A percentile compares a stretch with the other conserved stretches of the same genome.
phyloP scores from a whole-genome alignment of 2,329 filamentous ascomycete genomes.

The Pseudogymnoascus verrucosus region DNA sequence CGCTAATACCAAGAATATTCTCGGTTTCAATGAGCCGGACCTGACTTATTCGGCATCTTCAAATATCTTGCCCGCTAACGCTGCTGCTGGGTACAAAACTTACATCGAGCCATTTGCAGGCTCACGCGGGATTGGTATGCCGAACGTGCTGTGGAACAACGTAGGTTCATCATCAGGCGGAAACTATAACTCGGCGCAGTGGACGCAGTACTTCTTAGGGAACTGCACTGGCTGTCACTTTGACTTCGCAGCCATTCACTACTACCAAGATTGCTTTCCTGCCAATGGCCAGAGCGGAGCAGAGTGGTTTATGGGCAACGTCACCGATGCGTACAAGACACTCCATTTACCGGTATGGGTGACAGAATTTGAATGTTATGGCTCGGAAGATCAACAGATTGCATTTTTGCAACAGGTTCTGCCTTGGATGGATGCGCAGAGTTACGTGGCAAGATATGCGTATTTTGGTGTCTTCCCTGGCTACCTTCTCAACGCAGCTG shows the following conservation, averaged over 20 bases:
- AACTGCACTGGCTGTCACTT: constrained; percentile 34
- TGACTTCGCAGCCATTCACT: constrained; percentile 38
- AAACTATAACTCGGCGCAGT: constrained; percentile 31
- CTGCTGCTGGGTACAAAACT: constrained; percentile 26
- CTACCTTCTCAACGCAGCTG: no score
- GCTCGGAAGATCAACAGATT: constrained; percentile 26
- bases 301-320: constrained; percentile 35
- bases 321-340: constrained; percentile 30
- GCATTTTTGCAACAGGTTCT: constrained; percentile 34
- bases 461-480: no score
- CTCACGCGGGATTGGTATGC: constrained; percentile 34
- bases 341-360: constrained; percentile 34
- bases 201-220: constrained; percentile 34
- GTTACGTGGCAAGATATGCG: no score
- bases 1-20: constrained; percentile 45
- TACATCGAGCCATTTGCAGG: constrained; percentile 36
- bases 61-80: constrained; percentile 33
- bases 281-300: constrained; percentile 21
- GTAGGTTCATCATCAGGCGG: constrained; percentile 23
- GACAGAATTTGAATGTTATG: constrained; percentile 34
- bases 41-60: constrained; percentile 41
- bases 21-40: constrained; percentile 66
- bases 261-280: constrained; percentile 32
- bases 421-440: constrained; percentile 28
- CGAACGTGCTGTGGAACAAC: constrained; percentile 32